phyloP scores from a whole-genome alignment of 768 basidiomycete genomes.

The Hygrophoropsis aurantiaca region DNA sequence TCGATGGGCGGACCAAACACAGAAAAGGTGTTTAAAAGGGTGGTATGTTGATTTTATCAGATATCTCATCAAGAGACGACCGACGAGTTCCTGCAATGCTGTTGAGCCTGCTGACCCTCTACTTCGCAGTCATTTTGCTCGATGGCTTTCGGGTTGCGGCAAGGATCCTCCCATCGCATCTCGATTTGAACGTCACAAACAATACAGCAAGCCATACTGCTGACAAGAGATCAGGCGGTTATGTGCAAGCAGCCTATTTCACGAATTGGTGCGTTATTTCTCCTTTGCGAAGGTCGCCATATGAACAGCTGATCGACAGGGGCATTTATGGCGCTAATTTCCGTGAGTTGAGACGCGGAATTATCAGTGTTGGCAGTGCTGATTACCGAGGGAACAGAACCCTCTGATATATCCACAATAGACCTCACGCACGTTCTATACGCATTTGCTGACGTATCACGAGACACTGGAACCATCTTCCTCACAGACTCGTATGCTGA shows the following conservation, averaged over 20 bases:
- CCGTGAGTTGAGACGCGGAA: slow-evolving; percentile 37
- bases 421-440: slow-evolving; percentile 78
- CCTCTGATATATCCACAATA: slow-evolving; percentile 56
- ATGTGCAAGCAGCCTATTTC: slow-evolving; percentile 36
- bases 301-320: slow-evolving; percentile 24
- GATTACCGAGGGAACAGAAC: slow-evolving; percentile 42
- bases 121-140: no score
- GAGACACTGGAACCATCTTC: slow-evolving; percentile 57
- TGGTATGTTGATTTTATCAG: no score
- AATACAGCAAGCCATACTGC: not conserved
- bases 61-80: no score
- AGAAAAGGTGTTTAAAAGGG: no score
- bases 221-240: slow-evolving; percentile 15
- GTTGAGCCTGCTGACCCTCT: no score
- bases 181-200: no score
- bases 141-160: no score
- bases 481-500: slow-evolving; percentile 79
- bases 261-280: slow-evolving; percentile 30
- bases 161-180: no score
- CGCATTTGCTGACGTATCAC: slow-evolving; percentile 73
- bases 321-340: slow-evolving; percentile 66
- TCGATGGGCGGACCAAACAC: no score
- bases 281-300: not conserved
- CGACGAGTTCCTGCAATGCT: no score
- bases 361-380: not conserved